Conservation (phyloP, 805 yeast species). For the Ogataea allantospora region DNA sequence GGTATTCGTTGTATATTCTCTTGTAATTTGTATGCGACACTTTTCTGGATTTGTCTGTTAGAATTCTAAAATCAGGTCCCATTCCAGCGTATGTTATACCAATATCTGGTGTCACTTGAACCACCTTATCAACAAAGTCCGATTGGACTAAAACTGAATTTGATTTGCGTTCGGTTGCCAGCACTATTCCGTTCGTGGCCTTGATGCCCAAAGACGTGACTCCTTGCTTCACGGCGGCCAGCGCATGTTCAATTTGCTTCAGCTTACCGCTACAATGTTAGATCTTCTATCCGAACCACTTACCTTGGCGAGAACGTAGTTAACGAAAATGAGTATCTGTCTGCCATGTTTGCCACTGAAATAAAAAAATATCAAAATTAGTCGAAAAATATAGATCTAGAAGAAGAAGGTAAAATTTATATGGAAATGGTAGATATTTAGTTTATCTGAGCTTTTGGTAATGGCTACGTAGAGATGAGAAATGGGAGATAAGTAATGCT, state of each 20-base stretch:
- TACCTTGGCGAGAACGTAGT: conserved; percentile 97
- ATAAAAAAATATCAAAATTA: conserved; percentile 4
- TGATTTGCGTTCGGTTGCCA: conserved; percentile 94
- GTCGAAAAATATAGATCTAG: too few relatives aligned
- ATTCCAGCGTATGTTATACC: conserved; percentile 97
- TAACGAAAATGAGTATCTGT: conserved; percentile 94
- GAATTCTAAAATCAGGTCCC: conserved; percentile 98
- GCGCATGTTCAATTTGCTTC: conserved; percentile 96
- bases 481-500: too few relatives aligned
- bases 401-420: too few relatives aligned
- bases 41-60: conserved; percentile 91
- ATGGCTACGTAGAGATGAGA: too few relatives aligned
- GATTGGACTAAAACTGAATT: conserved; percentile 72
- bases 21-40: conserved; percentile 91
- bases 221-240: conserved; percentile 97
- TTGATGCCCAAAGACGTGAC: conserved; percentile 92
- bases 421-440: neutral
- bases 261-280: conserved; percentile 72
- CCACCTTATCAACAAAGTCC: conserved; percentile 75
- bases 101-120: conserved; percentile 86
- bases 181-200: conserved; percentile 92
- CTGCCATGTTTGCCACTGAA: conserved; percentile 65
- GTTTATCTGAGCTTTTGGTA: too few relatives aligned
- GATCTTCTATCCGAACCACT: conserved; percentile 29
- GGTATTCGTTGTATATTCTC: conserved; percentile 92